These are phyloP conservation scores for Thalassiosira profunda DNA, from an alignment of 108 stramenopile genomes.

Conservation along the genomic window DNA sequence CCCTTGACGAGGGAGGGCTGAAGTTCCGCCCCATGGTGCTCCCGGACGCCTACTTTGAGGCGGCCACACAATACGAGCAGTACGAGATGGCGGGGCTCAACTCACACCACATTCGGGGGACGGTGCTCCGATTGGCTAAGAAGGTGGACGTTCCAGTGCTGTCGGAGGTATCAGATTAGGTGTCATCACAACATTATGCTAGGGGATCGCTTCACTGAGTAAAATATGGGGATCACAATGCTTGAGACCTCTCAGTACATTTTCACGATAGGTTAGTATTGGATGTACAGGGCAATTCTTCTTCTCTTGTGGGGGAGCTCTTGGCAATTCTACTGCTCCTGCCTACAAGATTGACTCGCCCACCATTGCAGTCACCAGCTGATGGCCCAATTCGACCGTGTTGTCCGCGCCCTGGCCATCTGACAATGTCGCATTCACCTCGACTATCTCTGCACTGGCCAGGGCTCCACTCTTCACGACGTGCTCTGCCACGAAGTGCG, in stretches of 20 bases:
- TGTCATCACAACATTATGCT: not conserved
- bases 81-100: constrained; percentile 97
- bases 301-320: too few species aligned
- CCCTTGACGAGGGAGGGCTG: constrained; percentile 91
- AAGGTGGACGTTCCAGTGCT: constrained; percentile 72
- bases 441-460: constrained; percentile 98
- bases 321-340: not conserved
- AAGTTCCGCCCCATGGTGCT: constrained; percentile 97
- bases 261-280: not conserved
- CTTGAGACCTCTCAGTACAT: not conserved
- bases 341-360: constrained; percentile 39
- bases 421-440: constrained; percentile 94
- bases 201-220: not conserved
- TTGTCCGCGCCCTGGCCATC: constrained; percentile 77
- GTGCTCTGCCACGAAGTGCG: constrained; percentile 95
- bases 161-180: constrained; percentile 24
- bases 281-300: too few species aligned
- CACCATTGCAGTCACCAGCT: constrained; percentile 63
- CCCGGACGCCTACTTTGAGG: constrained; percentile 95
- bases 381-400: constrained; percentile 86
- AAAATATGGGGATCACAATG: too few species aligned
- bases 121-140: constrained; percentile 75
- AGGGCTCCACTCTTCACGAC: constrained; percentile 90
- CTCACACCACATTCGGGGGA: constrained; percentile 91
- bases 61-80: constrained; percentile 96